These are phyloP conservation scores for Epichloe sibirici DNA, from an alignment of 2,329 filamentous ascomycete species.

Conservation along the genomic window DNA sequence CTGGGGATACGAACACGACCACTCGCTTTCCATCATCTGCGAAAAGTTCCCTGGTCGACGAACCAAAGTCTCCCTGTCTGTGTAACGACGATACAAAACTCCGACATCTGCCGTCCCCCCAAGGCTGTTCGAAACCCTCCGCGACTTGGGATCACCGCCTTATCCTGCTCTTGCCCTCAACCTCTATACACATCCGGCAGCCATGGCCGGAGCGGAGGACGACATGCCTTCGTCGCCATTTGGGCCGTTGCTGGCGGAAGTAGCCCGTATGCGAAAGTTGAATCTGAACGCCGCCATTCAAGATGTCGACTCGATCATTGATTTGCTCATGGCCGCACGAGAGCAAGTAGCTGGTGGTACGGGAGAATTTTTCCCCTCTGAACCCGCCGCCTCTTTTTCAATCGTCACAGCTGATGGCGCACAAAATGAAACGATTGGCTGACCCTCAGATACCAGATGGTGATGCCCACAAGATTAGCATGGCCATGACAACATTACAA, in stretches of 20 bases:
- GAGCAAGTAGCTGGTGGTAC: constrained; percentile 60
- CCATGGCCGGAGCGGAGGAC: constrained; percentile 24
- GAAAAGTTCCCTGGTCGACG: neutral
- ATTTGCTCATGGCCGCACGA: constrained; percentile 60
- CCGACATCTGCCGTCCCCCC: neutral
- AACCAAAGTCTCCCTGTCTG: neutral
- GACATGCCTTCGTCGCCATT: constrained; percentile 33
- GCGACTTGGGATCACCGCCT: neutral
- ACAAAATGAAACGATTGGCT: constrained; percentile 8
- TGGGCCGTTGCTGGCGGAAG: constrained; percentile 54
- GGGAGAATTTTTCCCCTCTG: constrained; percentile 7
- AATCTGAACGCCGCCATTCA: constrained; percentile 58
- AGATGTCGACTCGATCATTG: constrained; percentile 75
- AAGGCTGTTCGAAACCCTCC: neutral
- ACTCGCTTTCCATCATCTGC: neutral
- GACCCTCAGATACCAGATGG: constrained; percentile 13
- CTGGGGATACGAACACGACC: neutral
- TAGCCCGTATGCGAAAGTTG: constrained; percentile 57
- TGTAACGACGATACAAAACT: neutral
- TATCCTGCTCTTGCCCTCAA: neutral
- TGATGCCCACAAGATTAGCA: constrained; percentile 46
- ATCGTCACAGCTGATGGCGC: neutral
- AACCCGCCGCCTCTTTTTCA: neutral
- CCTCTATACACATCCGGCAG: neutral
- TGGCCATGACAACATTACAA: constrained; percentile 73